These are phyloP conservation scores for Cetradonia linearis DNA, from an alignment of 495 filamentous ascomycete species.

Conservation along the genomic window DNA sequence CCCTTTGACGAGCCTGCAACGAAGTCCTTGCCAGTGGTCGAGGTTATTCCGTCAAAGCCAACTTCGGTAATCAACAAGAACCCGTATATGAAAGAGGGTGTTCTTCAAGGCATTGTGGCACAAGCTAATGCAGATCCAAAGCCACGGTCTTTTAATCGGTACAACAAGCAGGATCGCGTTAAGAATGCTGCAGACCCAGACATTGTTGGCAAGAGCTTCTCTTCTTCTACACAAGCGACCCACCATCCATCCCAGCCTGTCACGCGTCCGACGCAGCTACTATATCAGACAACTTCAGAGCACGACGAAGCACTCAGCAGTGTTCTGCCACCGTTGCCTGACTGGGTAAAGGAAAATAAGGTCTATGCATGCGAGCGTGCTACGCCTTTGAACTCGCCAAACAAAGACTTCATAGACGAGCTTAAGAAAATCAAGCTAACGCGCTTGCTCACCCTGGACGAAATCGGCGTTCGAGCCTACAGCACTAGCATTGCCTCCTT, in stretches of 20 bases:
- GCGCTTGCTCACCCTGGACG: slow-evolving; percentile 58
- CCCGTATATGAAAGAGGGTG: slow-evolving; percentile 1
- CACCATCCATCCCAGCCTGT: neutral
- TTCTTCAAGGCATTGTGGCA: slow-evolving; percentile 35
- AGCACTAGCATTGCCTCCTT: slow-evolving; percentile 75
- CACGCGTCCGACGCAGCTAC: slow-evolving; percentile 38
- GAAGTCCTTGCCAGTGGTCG: neutral
- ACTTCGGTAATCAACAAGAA: neutral
- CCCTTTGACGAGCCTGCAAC: slow-evolving; percentile 22
- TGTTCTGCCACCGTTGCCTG: slow-evolving; percentile 50
- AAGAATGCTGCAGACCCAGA: slow-evolving; percentile 21
- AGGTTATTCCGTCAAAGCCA: slow-evolving; percentile 4
- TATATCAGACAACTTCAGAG: slow-evolving; percentile 63
- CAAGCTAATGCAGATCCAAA: slow-evolving; percentile 44
- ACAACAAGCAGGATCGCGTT: slow-evolving; percentile 18
- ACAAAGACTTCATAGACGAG: slow-evolving; percentile 63
- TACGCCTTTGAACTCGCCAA: slow-evolving; percentile 59
- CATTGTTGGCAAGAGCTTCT: slow-evolving; percentile 23
- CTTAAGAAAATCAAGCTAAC: slow-evolving; percentile 65
- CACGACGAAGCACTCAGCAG: slow-evolving; percentile 42
- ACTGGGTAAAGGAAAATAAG: slow-evolving; percentile 54
- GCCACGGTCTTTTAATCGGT: slow-evolving; percentile 18
- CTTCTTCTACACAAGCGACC: slow-evolving; percentile 20
- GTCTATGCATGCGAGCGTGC: slow-evolving; percentile 75
- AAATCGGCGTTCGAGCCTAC: slow-evolving; percentile 79